A percentile compares a stretch with the other conserved stretches of the same genome.
phyloP scores from a whole-genome alignment of 1,284 basidiomycete species.

The Cutaneotrichosporon cavernicola region DNA sequence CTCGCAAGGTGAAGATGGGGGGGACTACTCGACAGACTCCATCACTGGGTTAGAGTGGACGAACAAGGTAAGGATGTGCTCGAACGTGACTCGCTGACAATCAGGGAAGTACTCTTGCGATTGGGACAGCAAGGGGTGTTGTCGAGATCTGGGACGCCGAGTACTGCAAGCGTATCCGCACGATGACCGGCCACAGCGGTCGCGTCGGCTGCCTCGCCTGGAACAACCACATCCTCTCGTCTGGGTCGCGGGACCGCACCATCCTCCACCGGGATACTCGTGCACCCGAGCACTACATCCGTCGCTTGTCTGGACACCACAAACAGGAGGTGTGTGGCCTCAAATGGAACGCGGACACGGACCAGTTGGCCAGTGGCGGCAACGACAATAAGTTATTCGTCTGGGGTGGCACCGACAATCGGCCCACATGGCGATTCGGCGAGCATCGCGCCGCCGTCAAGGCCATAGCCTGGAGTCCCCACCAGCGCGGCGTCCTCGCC shows the following conservation, averaged over 20 bases:
- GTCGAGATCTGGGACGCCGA: conserved; percentile 95
- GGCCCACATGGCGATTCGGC: conserved; percentile 88
- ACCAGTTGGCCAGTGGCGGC: conserved; percentile 86
- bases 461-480: conserved; percentile 96
- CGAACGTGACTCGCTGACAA: conserved; percentile 10
- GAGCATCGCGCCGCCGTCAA: conserved; percentile 97
- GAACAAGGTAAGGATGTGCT: conserved; percentile 62
- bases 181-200: conserved; percentile 77
- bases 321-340: conserved; percentile 95
- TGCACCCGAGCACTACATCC: conserved; percentile 67
- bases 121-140: conserved; percentile 83
- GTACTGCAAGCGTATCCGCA: conserved; percentile 71
- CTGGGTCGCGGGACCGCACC: conserved; percentile 85
- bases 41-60: conserved; percentile 90
- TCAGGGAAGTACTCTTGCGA: conserved; percentile 81
- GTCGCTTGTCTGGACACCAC: conserved; percentile 71
- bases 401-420: conserved; percentile 70
- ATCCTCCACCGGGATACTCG: conserved; percentile 93
- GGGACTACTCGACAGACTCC: conserved; percentile 58
- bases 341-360: conserved; percentile 76
- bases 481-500: conserved; percentile 84
- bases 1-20: conserved; percentile 19
- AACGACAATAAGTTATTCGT: conserved; percentile 99
- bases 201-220: conserved; percentile 92
- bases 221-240: conserved; percentile 84